Conservation (phyloP, 805 yeast genomes). For the Tetrapisispora fleetii region DNA sequence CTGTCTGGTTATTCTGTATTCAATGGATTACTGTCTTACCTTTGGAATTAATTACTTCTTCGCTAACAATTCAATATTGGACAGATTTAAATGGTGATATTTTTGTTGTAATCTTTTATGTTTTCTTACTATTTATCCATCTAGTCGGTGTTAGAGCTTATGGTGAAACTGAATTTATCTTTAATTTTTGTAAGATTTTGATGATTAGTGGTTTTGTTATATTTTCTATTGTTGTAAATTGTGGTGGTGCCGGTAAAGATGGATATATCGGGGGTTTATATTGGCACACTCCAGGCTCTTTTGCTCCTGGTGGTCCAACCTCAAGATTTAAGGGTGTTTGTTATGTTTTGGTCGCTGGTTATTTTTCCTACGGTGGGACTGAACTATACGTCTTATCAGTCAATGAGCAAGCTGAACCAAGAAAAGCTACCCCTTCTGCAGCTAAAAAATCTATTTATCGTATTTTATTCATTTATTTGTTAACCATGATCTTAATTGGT, state of each 20-base stretch:
- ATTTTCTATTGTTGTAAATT: constrained; percentile 42
- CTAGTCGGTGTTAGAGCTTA: constrained; percentile 54
- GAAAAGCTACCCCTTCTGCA: constrained; percentile 52
- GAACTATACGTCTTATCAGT: constrained; percentile 59
- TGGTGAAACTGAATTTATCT: constrained; percentile 58
- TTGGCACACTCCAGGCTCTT: constrained; percentile 51
- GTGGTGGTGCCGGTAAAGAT: constrained; percentile 50
- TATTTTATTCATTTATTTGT: constrained; percentile 47
- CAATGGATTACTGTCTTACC: constrained; percentile 59
- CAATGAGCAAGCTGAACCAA: constrained; percentile 52
- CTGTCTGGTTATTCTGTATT: constrained; percentile 59
- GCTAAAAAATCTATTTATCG: constrained; percentile 60
- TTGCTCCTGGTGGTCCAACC: constrained; percentile 20
- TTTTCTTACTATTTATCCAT: constrained; percentile 41
- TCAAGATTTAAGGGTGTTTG: constrained; percentile 52
- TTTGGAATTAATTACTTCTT: constrained; percentile 52
- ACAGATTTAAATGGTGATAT: constrained; percentile 40
- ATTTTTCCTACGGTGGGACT: constrained; percentile 57
- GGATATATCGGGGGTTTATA: constrained; percentile 50
- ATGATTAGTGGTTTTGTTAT: constrained; percentile 52
- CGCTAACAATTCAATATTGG: constrained; percentile 48
- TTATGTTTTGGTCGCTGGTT: constrained; percentile 52
- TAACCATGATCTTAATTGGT: constrained; percentile 45
- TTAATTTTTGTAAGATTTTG: constrained; percentile 44
- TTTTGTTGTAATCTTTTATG: constrained; percentile 47